Base-by-base conservation (phyloP, 2,329 filamentous ascomycete genomes). In the Diaporthe sp. region DNA sequence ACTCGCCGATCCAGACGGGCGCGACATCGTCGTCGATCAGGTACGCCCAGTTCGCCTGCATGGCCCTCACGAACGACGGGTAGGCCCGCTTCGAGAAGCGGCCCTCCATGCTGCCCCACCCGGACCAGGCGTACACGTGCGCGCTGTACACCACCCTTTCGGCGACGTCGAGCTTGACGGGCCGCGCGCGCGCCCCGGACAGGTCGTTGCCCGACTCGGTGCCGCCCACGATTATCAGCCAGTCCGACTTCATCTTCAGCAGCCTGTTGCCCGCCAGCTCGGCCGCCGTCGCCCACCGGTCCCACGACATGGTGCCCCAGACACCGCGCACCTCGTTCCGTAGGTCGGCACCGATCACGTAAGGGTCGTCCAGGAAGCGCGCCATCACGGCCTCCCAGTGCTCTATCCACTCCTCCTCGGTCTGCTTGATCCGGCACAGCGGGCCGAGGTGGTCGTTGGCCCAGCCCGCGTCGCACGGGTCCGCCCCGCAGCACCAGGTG, bases 111-210 rank as follows among this genome's bases (percentile, higher is more conserved):
- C 88, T 90, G 51, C 92, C 91, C 92, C 92, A 94, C 73, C 92
- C 92, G 22, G 91, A 93, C 92, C 92, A 94, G 44, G 87, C 86
- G 81, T 94, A 94, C 31, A 93, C 91, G 81, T 94, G 92, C 2
- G 91, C 88, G 76, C 91, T 92, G 84, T 94, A 94, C 44, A 94
- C 92, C 37, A 94, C 86, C 34, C 87, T 86, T 79, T 90, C 82
- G 9, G 87, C 83, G 9, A 91, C 81, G 75, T 90, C 87, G 61
- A 94, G 87, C 63, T 83, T 82, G n/a, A 94, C 85, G 2, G 92
- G 92, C 20, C 91, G 87, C 22, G 82, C 80, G 4, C 84, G 83
- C 4, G 88, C 92, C 6, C 90, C 91, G 2, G 87, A 86, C 44
- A 93, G 85, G 82, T 94, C 91, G 82, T 94, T 94, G 73, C 90